Percentiles rank a stretch among this genome's conserved stretches.
phyloP scores from a whole-genome alignment of 148 eudicot genomes.

The Diospyros lotus region DNA sequence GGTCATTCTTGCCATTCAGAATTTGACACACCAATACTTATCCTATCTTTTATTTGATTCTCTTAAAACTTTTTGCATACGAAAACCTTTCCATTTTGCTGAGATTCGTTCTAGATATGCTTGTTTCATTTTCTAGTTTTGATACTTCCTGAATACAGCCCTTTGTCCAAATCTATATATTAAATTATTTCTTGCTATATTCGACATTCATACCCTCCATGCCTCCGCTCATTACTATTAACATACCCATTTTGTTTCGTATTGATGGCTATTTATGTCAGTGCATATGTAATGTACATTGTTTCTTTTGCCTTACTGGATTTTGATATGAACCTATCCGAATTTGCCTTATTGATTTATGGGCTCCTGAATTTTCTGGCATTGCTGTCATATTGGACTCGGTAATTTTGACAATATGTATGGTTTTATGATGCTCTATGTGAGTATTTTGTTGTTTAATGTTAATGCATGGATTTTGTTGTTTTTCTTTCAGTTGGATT shows the following conservation, averaged over 20 bases:
- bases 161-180: not conserved
- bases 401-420: not conserved
- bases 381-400: not conserved
- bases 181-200: not conserved
- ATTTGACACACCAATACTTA: not conserved
- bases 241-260: not conserved
- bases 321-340: not conserved
- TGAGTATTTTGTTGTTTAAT: not conserved
- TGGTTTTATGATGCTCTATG: not conserved
- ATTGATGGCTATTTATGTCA: not conserved
- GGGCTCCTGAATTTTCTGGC: not conserved
- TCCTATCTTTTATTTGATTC: slow-evolving; percentile 13
- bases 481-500: slow-evolving; percentile 12
- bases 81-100: slow-evolving; percentile 4
- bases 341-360: not conserved
- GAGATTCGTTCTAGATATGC: slow-evolving; percentile 13
- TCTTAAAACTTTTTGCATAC: not conserved
- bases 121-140: slow-evolving; percentile 9
- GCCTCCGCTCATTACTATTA: not conserved
- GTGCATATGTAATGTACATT: not conserved
- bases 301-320: not conserved
- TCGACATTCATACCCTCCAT: slow-evolving; percentile 1
- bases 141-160: not conserved
- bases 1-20: not conserved
- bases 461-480: not conserved